These are phyloP conservation scores for Eimeria necatrix DNA, from an alignment of 169 alveolate species.

Conservation along the genomic window DNA sequence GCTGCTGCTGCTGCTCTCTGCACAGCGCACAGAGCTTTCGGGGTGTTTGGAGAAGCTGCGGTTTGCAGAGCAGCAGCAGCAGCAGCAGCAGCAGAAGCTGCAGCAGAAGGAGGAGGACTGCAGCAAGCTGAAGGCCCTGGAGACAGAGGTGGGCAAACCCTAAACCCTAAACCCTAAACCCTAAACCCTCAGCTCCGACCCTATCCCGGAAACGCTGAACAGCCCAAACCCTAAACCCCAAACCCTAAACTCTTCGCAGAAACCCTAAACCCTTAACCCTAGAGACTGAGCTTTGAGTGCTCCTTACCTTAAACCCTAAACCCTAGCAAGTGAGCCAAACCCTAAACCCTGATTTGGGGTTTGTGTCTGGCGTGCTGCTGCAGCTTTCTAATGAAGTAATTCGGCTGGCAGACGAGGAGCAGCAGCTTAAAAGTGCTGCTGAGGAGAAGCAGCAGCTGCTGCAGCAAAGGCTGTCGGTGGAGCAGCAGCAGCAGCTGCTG, in stretches of 20 bases:
- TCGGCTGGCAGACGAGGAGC: slow-evolving; percentile 38
- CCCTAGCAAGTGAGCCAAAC: too few species aligned
- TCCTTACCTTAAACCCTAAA: too few species aligned
- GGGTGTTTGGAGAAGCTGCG: slow-evolving; percentile 31
- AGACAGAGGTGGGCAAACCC: slow-evolving; percentile 5
- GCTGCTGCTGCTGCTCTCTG: background rate
- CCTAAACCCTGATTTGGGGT: slow-evolving; percentile 20
- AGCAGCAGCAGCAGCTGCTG: slow-evolving; percentile 49
- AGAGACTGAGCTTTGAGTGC: too few species aligned
- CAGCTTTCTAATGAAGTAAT: slow-evolving; percentile 40
- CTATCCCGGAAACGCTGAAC: too few species aligned
- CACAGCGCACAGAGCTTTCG: slow-evolving; percentile 9
- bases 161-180: background rate
- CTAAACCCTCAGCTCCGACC: too few species aligned
- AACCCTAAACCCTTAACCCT: too few species aligned
- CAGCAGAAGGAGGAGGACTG: slow-evolving; percentile 51
- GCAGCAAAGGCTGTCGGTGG: slow-evolving; percentile 32
- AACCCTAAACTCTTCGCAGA: too few species aligned
- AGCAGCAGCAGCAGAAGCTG: slow-evolving; percentile 2
- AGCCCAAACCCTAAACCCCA: too few species aligned
- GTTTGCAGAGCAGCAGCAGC: slow-evolving; percentile 63
- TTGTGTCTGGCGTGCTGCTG: too few species aligned
- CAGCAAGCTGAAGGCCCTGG: slow-evolving; percentile 3
- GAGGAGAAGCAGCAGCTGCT: background rate
- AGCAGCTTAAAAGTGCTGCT: background rate